Percentiles rank a stretch among this genome's conserved stretches.
phyloP scores from a whole-genome alignment of 768 basidiomycete species.

The Auriscalpium orientale region DNA sequence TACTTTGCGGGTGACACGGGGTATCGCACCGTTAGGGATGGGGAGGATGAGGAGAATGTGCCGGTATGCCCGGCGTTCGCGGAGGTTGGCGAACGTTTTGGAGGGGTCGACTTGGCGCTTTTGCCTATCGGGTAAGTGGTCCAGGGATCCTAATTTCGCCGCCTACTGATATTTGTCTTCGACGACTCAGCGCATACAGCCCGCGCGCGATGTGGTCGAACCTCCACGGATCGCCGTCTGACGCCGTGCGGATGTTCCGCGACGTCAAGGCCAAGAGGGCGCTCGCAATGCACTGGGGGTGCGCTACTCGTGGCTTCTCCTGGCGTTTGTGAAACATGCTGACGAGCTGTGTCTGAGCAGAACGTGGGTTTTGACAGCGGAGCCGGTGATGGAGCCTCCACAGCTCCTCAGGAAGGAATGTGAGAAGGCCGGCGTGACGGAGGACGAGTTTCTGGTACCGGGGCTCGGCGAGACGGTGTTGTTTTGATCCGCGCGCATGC shows the following conservation, averaged over 20 bases:
- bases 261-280: constrained; percentile 55
- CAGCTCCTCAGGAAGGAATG: constrained; percentile 44
- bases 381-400: constrained; percentile 57
- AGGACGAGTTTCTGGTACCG: constrained; percentile 47
- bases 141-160: not conserved
- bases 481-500: constrained; percentile 5
- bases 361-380: constrained; percentile 46
- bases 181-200: constrained; percentile 42
- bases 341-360: constrained; percentile 19
- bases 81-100: constrained; percentile 57
- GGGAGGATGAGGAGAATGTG: constrained; percentile 40
- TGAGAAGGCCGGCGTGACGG: constrained; percentile 41
- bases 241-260: constrained; percentile 59
- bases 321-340: not conserved
- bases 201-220: constrained; percentile 49
- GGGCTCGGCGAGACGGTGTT: constrained; percentile 53
- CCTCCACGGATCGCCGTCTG: constrained; percentile 61
- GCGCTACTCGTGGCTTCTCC: constrained; percentile 8
- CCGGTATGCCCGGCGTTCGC: constrained; percentile 67
- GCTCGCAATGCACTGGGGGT: constrained; percentile 70
- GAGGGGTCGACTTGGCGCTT: constrained; percentile 59
- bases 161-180: constrained; percentile 10
- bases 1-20: constrained; percentile 72
- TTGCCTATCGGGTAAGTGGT: constrained; percentile 55
- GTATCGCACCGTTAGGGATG: constrained; percentile 39